phyloP scores from a whole-genome alignment of 2,329 filamentous ascomycete species.

The Talaromyces sp. region DNA sequence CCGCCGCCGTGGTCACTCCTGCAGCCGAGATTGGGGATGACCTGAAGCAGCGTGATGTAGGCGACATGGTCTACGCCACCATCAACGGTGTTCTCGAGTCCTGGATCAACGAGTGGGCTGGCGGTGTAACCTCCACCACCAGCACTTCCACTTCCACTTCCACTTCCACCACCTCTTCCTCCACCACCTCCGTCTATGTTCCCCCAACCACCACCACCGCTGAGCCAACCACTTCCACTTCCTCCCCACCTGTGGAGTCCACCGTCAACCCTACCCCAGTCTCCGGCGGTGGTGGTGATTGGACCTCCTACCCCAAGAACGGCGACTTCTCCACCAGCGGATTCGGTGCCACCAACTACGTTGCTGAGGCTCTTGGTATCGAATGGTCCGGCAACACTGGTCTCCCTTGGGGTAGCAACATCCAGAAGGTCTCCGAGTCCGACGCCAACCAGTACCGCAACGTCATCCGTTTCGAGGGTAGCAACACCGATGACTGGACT shows the following conservation, averaged over 20 bases:
- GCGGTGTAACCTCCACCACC: slow-evolving; percentile 20
- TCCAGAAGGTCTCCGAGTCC: slow-evolving; percentile 38
- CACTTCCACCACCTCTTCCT: slow-evolving; percentile 15
- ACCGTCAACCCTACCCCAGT: slow-evolving; percentile 12
- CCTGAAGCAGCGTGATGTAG: slow-evolving; percentile 35
- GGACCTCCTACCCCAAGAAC: slow-evolving; percentile 25
- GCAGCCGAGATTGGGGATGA: neutral
- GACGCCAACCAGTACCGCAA: slow-evolving; percentile 40
- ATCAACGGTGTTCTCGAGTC: slow-evolving; percentile 38
- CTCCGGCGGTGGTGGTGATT: slow-evolving; percentile 18
- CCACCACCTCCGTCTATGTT: slow-evolving; percentile 17
- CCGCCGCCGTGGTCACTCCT: neutral
- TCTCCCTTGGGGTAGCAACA: slow-evolving; percentile 45
- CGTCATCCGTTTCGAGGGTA: slow-evolving; percentile 38
- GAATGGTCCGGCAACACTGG: slow-evolving; percentile 41
- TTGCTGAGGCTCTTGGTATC: slow-evolving; percentile 18
- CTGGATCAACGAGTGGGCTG: slow-evolving; percentile 42
- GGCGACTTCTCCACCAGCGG: slow-evolving; percentile 29
- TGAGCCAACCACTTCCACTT: slow-evolving; percentile 1
- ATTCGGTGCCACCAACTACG: slow-evolving; percentile 35
- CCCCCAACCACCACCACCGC: slow-evolving; percentile 14
- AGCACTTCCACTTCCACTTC: slow-evolving; percentile 13
- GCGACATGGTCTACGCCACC: slow-evolving; percentile 35
- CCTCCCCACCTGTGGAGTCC: slow-evolving; percentile 15
- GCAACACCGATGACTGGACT: slow-evolving; percentile 35